These are phyloP conservation scores for Annulohypoxylon truncatum DNA, from an alignment of 2,329 filamentous ascomycete species.

Conservation along the genomic window DNA sequence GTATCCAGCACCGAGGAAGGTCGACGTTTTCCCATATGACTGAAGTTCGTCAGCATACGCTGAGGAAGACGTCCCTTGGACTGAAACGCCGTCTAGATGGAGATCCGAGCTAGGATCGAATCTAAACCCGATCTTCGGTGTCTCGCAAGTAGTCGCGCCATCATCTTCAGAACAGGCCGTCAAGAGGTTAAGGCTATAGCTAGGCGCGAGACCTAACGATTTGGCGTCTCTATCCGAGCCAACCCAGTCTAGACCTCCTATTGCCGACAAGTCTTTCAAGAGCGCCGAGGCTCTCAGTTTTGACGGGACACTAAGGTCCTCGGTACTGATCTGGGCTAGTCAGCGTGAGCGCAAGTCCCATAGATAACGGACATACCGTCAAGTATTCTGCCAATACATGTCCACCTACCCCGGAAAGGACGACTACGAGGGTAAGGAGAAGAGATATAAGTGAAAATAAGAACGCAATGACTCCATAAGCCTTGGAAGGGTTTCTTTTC, in stretches of 20 bases:
- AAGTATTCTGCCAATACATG: conserved; percentile 50
- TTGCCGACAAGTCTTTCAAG: conserved; percentile 49
- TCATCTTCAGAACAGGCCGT: conserved; percentile 49
- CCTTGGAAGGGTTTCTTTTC: conserved; percentile 12
- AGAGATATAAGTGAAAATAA: conserved; percentile 44
- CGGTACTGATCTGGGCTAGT: conserved; percentile 47
- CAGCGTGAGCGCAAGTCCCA: not conserved
- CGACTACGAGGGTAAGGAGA: conserved; percentile 45
- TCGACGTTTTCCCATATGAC: conserved; percentile 45
- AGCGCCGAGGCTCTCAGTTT: conserved; percentile 49
- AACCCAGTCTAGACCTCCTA: conserved; percentile 50
- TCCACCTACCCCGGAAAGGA: conserved; percentile 48
- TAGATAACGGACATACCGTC: conserved; percentile 44
- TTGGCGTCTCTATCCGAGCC: conserved; percentile 46
- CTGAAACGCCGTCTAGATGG: conserved; percentile 45
- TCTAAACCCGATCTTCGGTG: conserved; percentile 46
- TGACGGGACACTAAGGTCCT: conserved; percentile 46
- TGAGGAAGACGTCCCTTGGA: conserved; percentile 35
- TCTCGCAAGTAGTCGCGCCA: conserved; percentile 43
- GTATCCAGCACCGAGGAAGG: conserved; percentile 48
- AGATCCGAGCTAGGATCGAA: conserved; percentile 51
- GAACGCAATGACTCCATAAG: conserved; percentile 35
- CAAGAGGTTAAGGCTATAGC: conserved; percentile 51
- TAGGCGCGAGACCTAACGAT: conserved; percentile 46
- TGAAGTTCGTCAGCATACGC: conserved; percentile 44